Evolutionary conservation across 805 yeast genomes (phyloP).

Genomic region (Tetrapisispora iriomotensis): DNA sequence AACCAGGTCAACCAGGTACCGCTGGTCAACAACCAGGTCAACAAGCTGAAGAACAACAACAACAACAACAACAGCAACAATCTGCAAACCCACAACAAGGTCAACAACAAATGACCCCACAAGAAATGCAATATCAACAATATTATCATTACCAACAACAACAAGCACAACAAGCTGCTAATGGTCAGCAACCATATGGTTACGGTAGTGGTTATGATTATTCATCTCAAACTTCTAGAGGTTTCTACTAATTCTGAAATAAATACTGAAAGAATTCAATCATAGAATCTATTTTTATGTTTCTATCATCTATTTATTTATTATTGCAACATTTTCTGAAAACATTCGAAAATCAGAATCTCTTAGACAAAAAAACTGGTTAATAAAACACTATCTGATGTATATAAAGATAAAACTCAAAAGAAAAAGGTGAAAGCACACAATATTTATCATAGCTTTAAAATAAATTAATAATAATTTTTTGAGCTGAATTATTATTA

Average conservation of each 20-base stretch:
- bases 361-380: background rate
- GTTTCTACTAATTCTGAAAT: slow-evolving; percentile 19
- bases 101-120: slow-evolving; percentile 22
- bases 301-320: too few relatives aligned
- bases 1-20: slow-evolving; percentile 13
- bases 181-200: slow-evolving; percentile 26
- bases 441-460: too few relatives aligned
- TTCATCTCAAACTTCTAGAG: slow-evolving; percentile 28
- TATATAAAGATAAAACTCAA: background rate
- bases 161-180: slow-evolving; percentile 20
- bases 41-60: slow-evolving; percentile 10
- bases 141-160: slow-evolving; percentile 26
- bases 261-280: background rate
- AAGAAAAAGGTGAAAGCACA: background rate
- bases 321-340: background rate
- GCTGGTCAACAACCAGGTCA: slow-evolving; percentile 9
- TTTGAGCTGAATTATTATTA: background rate
- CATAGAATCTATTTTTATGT: too few relatives aligned
- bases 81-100: slow-evolving; percentile 13
- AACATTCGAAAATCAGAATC: too few relatives aligned
- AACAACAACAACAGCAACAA: slow-evolving; percentile 17
- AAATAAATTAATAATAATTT: too few relatives aligned
- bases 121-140: slow-evolving; percentile 28
- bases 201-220: slow-evolving; percentile 26
- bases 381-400: background rate